Evolutionary conservation across 495 filamentous ascomycete species (phyloP).

Genomic region (Xylaria grammica): DNA sequence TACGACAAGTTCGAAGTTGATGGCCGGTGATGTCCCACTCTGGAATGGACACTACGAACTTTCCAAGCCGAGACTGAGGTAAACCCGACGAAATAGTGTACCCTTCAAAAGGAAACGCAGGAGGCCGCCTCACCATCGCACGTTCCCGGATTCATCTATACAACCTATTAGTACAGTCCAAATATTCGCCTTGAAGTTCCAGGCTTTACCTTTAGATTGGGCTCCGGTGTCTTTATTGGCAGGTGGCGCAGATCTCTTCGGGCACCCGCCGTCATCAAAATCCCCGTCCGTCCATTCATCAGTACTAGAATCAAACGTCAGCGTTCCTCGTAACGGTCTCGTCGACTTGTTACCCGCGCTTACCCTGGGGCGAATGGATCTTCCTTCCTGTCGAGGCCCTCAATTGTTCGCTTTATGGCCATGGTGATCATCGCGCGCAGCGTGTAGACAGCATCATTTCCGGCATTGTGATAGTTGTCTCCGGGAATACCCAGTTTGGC

Average conservation of each 20-base stretch:
- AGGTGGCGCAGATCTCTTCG: conserved; percentile 21
- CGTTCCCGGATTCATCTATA: background rate
- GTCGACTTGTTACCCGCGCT: background rate
- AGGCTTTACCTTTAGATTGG: background rate
- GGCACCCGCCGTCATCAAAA: conserved; percentile 35
- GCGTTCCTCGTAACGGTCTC: background rate
- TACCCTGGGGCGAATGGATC: conserved; percentile 17
- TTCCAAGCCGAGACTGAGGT: no score
- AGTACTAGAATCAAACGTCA: background rate
- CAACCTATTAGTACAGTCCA: background rate
- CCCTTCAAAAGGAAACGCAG: background rate
- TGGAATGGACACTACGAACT: background rate
- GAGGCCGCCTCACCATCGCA: conserved; percentile 1
- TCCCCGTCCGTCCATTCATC: conserved; percentile 36
- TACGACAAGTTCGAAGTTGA: background rate
- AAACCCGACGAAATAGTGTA: background rate
- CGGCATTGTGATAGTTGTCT: conserved; percentile 82
- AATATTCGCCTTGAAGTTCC: background rate
- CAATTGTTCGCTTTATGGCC: conserved; percentile 50
- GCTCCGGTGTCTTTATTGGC: background rate
- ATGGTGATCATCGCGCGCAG: conserved; percentile 76
- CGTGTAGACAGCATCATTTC: conserved; percentile 93
- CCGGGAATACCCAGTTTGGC: conserved; percentile 63
- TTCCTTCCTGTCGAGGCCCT: conserved; percentile 3
- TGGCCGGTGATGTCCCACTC: no score